Percentiles rank a stretch among this genome's conserved stretches.
phyloP scores from a whole-genome alignment of 164 flowering plant species.

The Brasenia schreberi region DNA sequence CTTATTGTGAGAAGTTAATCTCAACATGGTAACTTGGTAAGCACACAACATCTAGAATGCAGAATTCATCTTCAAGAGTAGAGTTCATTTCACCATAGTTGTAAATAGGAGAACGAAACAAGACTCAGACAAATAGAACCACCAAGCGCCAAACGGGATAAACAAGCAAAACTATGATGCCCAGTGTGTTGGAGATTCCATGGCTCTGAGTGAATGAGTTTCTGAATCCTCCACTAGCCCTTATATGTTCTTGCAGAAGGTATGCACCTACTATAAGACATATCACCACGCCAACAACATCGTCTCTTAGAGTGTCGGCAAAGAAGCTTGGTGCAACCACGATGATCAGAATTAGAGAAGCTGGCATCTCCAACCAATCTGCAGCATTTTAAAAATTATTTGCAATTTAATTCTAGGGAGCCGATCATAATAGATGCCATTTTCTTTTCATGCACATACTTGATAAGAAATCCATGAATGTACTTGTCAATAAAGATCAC shows the following conservation, averaged over 20 bases:
- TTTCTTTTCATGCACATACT: background rate
- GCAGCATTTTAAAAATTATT: conserved; percentile 10
- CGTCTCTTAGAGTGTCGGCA: conserved; percentile 33
- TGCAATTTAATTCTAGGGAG: background rate
- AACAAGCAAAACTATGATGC: conserved; percentile 53
- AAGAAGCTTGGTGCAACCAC: conserved; percentile 72
- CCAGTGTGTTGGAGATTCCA: conserved; percentile 78
- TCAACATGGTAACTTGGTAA: background rate
- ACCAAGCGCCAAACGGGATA: conserved; percentile 75
- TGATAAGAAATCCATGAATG: background rate
- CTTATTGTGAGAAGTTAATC: background rate
- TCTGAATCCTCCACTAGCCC: conserved; percentile 85
- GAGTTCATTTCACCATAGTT: background rate
- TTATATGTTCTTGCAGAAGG: conserved; percentile 85
- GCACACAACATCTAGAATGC: background rate
- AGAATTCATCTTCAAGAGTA: background rate
- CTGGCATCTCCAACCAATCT: conserved; percentile 90
- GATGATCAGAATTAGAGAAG: conserved; percentile 64
- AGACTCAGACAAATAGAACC: conserved; percentile 15
- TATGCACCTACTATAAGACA: conserved; percentile 69
- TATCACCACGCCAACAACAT: conserved; percentile 41
- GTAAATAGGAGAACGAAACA: background rate
- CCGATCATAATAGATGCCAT: background rate
- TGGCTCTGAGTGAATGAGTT: conserved; percentile 63
- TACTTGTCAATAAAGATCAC: background rate